phyloP scores from a whole-genome alignment of 2,329 filamentous ascomycete species.

The Colletotrichum musicola region DNA sequence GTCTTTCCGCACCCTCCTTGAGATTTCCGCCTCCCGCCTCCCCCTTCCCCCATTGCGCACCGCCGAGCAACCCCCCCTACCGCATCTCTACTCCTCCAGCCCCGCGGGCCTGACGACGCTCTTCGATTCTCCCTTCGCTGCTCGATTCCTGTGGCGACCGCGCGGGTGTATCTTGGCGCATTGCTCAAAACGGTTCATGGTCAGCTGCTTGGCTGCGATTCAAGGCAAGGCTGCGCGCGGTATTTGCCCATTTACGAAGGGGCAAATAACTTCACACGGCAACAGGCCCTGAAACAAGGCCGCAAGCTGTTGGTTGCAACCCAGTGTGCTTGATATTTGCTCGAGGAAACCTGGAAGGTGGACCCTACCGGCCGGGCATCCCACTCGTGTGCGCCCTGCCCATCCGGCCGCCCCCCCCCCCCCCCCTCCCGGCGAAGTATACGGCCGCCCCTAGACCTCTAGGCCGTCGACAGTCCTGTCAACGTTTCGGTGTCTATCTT shows the following conservation, averaged over 20 bases:
- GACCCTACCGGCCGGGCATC: background rate
- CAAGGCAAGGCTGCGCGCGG: slow-evolving; percentile 5
- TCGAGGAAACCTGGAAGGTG: background rate
- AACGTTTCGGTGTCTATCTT: slow-evolving; percentile 22
- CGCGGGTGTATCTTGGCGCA: background rate
- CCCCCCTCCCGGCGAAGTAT: slow-evolving; percentile 14
- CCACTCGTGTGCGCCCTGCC: slow-evolving; percentile 7
- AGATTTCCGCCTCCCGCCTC: background rate
- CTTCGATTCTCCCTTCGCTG: background rate
- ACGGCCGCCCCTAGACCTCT: slow-evolving; percentile 6
- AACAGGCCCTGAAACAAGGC: background rate
- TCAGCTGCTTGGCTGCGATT: slow-evolving; percentile 14
- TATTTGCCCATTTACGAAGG: background rate
- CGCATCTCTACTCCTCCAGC: slow-evolving; percentile 1
- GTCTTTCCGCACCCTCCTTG: slow-evolving; percentile 6
- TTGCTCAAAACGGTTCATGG: slow-evolving; percentile 1
- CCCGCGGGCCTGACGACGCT: background rate
- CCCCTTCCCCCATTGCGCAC: slow-evolving; percentile 12
- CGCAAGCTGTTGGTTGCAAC: background rate
- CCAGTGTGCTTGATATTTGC: background rate
- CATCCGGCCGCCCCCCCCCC: slow-evolving; percentile 8
- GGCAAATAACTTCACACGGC: slow-evolving; percentile 6
- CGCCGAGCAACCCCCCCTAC: slow-evolving; percentile 13
- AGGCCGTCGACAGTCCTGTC: slow-evolving; percentile 17
- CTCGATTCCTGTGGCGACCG: slow-evolving; percentile 6